Evolutionary conservation across 106 monocot species (phyloP), one percentile per base, ranked within the genome.

Genomic region (Platanthera zijinensis): DNA sequence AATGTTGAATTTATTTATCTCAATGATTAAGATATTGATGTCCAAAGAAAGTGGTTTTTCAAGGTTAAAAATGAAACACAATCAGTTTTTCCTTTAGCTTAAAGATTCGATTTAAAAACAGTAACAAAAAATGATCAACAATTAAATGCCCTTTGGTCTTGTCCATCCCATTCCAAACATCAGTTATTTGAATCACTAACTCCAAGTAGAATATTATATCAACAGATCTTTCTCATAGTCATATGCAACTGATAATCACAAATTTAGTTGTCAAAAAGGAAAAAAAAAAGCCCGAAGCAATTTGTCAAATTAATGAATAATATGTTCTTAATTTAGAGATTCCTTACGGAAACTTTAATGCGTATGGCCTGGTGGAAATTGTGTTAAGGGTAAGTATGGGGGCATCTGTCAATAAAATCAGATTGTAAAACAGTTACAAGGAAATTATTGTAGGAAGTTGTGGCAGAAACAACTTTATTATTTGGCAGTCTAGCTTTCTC

Each of bases 141-240:
- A 15, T 56, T 56, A 15, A 14, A 56, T 56, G 56, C n/a, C 56
- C 3, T 3, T 5, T 56, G 14, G 13, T 56, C 14, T 56, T 54
- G 54, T 54, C 54, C 11, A 54, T 54, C 15, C n/a, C 13, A 56
- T 56, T 13, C 56, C 56, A 56, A 56, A 56, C 14, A 56, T 56
- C 56, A 56, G 56, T n/a, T 56, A 56, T 56, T 56, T 56, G 14
- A 56, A 56, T 56, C 56, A 56, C 56, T 21, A 61, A 61, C n/a
- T 61, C 8, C 6, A 61, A 22, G 18, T 61, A 19, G 21, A 25
- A 25, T 8, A 21, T 19, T 59, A n/a, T 8, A 19, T 18, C 59
- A 59, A 59, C 59, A 59, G 19, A 59, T 21, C 21, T 59, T 21
- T 59, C 6, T 21, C 59, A 59, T 59, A 61, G n/a, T 12, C 39